Base-by-base conservation (phyloP, 2,329 filamentous ascomycete species). In the Moelleriella libera region DNA sequence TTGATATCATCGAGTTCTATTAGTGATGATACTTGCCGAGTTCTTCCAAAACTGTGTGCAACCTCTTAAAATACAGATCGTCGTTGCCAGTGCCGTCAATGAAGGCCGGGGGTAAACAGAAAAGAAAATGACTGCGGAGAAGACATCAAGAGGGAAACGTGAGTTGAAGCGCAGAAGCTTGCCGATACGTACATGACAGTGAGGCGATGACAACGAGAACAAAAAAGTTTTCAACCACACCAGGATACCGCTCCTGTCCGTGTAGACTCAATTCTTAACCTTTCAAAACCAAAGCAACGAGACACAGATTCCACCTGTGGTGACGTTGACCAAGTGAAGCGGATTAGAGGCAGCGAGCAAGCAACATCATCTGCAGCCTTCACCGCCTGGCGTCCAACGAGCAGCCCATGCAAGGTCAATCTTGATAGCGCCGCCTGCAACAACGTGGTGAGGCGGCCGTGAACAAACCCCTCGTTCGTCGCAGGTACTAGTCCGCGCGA, bases 161-260 rank as follows among this genome's bases (percentile, higher is more conserved):
- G 51, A 58, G 54, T 52, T 58, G 58, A 57, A 57, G 56, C 14
- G n/a, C 40, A 63, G 58, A 65, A 65, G 59, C 64, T 66, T 66
- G 65, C 59, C 59, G 62, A 68, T 76, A 77, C 74, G 74, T 78
- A 77, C 74, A 77, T 44, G 45, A 43, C 45, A 32, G 41, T 47
- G 39, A 39, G n/a, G 12, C 30, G 43, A 46, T 46, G 41, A 31
- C 41, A 45, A 44, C 31, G 43, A 47, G 42, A 47, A 50, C 41
- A 46, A 47, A 48, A 37, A 44, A 48, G 37, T 45, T 21, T 21
- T 41, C 45, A 41, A 45, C 41, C 37, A 47, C 41, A 47, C 45
- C 29, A 47, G 47, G 39, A 50, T 30, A 39, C 21, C 47, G 46
- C 44, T 30, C 47, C 31, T 47, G 44, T 32, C 34, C 42, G 45